A percentile compares a stretch with the other conserved stretches of the same genome.
Evolutionary conservation across 139 green algal species (phyloP).

Genomic region (Chlamydomonas urium): DNA sequence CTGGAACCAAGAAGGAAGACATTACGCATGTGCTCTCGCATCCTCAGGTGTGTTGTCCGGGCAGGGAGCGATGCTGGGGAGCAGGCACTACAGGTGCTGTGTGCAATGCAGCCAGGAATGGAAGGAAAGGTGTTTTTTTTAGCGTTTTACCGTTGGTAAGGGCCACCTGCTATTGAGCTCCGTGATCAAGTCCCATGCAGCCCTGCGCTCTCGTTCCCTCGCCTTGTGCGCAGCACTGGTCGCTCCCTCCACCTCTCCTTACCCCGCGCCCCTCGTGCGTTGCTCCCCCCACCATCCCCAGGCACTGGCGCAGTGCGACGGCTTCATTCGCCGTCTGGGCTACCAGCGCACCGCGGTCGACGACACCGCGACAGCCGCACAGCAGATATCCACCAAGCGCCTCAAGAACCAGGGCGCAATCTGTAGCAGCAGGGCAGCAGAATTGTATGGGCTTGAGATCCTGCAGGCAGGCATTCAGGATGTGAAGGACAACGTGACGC

Average conservation of each 20-base stretch:
- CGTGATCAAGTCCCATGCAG: too few relatives aligned
- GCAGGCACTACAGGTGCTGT: too few relatives aligned
- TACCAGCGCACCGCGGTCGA: constrained; percentile 78
- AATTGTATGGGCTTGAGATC: constrained; percentile 60
- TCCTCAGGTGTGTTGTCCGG: constrained; percentile 87
- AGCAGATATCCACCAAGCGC: constrained; percentile 25
- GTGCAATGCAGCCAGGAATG: too few relatives aligned
- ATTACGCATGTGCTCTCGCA: constrained; percentile 85
- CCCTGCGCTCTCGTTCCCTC: too few relatives aligned
- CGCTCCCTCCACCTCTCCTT: too few relatives aligned
- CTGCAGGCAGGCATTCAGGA: constrained; percentile 73
- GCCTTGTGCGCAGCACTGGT: too few relatives aligned
- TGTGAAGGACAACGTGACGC: constrained; percentile 85
- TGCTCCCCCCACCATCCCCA: too few relatives aligned
- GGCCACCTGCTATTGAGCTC: too few relatives aligned
- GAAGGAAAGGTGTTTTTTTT: too few relatives aligned
- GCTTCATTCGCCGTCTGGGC: constrained; percentile 62
- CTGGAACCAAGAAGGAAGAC: constrained; percentile 69
- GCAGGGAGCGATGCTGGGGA: too few relatives aligned
- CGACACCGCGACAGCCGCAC: constrained; percentile 90
- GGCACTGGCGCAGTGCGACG: constrained; percentile 69
- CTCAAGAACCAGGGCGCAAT: background rate
- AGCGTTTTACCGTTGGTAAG: too few relatives aligned
- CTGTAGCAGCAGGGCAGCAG: constrained; percentile 34
- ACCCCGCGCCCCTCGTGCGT: too few relatives aligned